Base-by-base conservation (phyloP, 441 rosid species). In the Eutrema salsugineum region DNA sequence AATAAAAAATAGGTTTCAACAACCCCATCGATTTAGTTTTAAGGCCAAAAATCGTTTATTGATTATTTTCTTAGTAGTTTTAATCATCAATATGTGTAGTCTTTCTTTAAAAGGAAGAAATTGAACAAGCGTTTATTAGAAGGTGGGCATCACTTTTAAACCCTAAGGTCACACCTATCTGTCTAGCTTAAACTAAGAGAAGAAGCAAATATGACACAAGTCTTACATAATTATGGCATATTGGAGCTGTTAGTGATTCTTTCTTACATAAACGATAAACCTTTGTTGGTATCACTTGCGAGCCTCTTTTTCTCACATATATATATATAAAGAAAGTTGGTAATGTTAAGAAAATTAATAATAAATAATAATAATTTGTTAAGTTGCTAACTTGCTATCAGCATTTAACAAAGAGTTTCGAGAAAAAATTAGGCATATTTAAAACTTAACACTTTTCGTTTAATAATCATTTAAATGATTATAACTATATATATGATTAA, bases 1-100 rank as follows among this genome's bases (percentile, higher is more conserved):
- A 63, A 69, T 56, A 48, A 28, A 63, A 61, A 56, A 70, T 68
- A 48, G 35, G 46, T 68, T 76, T 69, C 75, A 76, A 69, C 79
- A 46, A 69, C 79, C 75, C 70, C 70, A 56, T 69, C 75, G 20
- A 53, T 54, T 32, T 9, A 17, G 33, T 69, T 63, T 63, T 55
- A 47, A 70, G 48, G 47, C 66, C 61, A 30, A 46, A 40, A 6
- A 62, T 67, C 16, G 35, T 14, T 46, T 67, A 14, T 64, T 57
- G 35, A 48, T 73, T 57, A 48, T 50, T 73, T 63, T 30, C 35
- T 55, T 55, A 43, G 40, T 20, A 40, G 4, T 67, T 49, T 50
- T 15, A 22, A 24, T 50, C 27, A 17, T 35, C 28, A 54, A 27
- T 51, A 61, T 53, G 22, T 50, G 20, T 24, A 24, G 12, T 60